These are phyloP conservation scores for Plectosphaerella cucumerina DNA, from an alignment of 2,329 filamentous ascomycete genomes.

Conservation along the genomic window DNA sequence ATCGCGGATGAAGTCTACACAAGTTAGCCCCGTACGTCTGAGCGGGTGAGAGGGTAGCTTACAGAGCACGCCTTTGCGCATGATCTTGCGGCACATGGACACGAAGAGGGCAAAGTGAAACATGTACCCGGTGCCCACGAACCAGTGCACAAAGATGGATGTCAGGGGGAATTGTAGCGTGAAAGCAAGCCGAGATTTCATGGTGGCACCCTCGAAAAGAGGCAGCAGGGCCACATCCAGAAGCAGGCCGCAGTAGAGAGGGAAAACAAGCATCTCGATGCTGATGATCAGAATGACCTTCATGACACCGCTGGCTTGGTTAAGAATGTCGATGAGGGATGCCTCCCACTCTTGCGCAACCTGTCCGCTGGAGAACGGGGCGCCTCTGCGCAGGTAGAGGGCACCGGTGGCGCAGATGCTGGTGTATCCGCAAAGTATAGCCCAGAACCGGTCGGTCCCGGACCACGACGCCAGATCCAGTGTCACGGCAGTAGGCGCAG, in stretches of 20 bases:
- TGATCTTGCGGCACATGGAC: constrained; percentile 97
- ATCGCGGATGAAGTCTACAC: constrained; percentile 86
- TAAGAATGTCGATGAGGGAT: constrained; percentile 73
- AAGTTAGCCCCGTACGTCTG: constrained; percentile 20
- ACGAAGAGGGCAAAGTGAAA: constrained; percentile 99
- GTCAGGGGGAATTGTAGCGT: constrained; percentile 76
- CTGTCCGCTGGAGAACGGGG: constrained; percentile 58
- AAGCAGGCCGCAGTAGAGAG: constrained; percentile 88
- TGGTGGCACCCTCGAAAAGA: constrained; percentile 76
- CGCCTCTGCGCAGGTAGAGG: constrained; percentile 72
- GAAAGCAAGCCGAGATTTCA: constrained; percentile 74
- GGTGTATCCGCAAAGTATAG: constrained; percentile 76
- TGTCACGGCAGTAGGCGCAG: constrained; percentile 19
- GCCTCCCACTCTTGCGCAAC: constrained; percentile 66
- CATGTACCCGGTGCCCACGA: constrained; percentile 98
- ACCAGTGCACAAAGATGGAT: constrained; percentile 97
- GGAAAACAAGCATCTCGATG: constrained; percentile 98
- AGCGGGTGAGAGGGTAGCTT: constrained; percentile 34
- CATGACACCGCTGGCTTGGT: constrained; percentile 93
- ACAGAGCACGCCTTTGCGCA: constrained; percentile 92
- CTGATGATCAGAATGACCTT: constrained; percentile 98
- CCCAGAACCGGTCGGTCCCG: constrained; percentile 59
- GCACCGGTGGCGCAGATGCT: constrained; percentile 71
- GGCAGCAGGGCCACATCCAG: constrained; percentile 86
- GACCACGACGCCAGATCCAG: constrained; percentile 66